A percentile compares a stretch with the other conserved stretches of the same genome.
phyloP scores from a whole-genome alignment of 352 stramenopile genomes.

The Pilasporangium apinafurcum region DNA sequence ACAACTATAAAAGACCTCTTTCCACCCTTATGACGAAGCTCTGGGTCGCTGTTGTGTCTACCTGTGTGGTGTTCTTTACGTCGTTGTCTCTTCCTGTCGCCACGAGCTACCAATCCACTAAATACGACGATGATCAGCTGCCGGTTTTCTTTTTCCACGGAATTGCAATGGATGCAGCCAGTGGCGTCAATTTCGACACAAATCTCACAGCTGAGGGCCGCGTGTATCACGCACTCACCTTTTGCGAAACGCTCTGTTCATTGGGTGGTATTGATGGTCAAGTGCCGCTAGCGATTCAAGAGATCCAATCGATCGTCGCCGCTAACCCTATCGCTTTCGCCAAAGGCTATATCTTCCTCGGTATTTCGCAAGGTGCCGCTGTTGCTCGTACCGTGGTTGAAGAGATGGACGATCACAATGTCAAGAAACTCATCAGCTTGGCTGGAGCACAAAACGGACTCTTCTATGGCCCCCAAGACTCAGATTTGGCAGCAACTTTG shows the following conservation, averaged over 20 bases:
- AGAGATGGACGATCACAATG: conserved; percentile 52
- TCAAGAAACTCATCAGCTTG: conserved; percentile 35
- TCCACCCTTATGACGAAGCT: too few species aligned
- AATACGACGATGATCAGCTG: conserved; percentile 3
- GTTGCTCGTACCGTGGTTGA: conserved; percentile 39
- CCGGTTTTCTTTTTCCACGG: conserved; percentile 52
- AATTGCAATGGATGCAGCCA: conserved; percentile 12
- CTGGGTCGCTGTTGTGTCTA: too few species aligned
- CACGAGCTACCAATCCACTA: neutral
- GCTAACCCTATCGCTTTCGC: conserved; percentile 11
- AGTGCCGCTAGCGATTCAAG: conserved; percentile 25
- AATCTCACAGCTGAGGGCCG: conserved; percentile 25
- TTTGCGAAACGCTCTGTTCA: conserved; percentile 30
- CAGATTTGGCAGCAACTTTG: conserved; percentile 2
- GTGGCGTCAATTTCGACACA: conserved; percentile 10
- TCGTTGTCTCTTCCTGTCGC: too few species aligned
- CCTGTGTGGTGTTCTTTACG: too few species aligned
- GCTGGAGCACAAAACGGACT: conserved; percentile 31
- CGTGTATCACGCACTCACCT: conserved; percentile 22
- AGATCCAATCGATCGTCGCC: conserved; percentile 16
- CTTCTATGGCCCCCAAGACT: conserved; percentile 35
- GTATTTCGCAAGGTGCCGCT: conserved; percentile 34
- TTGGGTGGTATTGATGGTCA: conserved; percentile 17
- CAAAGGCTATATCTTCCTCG: conserved; percentile 41
- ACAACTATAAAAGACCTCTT: too few species aligned